These are phyloP conservation scores for Golubevia pallescens DNA, from an alignment of 1,284 basidiomycete genomes.

Conservation along the genomic window DNA sequence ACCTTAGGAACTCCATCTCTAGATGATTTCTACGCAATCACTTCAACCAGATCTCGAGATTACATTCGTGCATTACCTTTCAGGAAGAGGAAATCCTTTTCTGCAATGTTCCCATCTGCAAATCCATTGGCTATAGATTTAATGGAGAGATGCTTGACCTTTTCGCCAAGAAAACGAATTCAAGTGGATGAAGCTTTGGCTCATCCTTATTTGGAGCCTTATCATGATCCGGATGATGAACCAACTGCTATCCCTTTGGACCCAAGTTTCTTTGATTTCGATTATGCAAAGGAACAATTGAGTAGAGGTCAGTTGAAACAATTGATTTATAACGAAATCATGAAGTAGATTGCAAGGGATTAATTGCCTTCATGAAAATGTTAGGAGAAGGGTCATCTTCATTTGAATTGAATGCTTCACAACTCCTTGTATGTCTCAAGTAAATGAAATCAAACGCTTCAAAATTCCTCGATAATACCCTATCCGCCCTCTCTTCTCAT, in stretches of 20 bases:
- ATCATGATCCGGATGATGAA: slow-evolving; percentile 47
- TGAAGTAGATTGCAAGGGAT: neutral
- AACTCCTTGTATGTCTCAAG: too few relatives aligned
- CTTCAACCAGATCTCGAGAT: slow-evolving; percentile 81
- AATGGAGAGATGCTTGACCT: slow-evolving; percentile 78
- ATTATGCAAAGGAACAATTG: slow-evolving; percentile 68
- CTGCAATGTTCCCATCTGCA: slow-evolving; percentile 77
- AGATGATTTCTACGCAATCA: slow-evolving; percentile 74
- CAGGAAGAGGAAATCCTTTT: slow-evolving; percentile 81
- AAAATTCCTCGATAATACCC: too few relatives aligned
- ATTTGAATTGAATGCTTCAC: too few relatives aligned
- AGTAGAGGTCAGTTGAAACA: slow-evolving; percentile 64
- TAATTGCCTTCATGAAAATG: too few relatives aligned
- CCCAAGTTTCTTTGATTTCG: slow-evolving; percentile 88
- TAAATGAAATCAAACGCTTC: too few relatives aligned
- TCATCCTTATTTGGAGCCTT: slow-evolving; percentile 34
- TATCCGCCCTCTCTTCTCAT: too few relatives aligned
- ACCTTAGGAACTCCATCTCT: slow-evolving; percentile 71
- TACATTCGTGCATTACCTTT: slow-evolving; percentile 93
- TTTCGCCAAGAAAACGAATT: slow-evolving; percentile 40
- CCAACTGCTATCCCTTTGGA: slow-evolving; percentile 77
- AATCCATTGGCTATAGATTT: slow-evolving; percentile 88
- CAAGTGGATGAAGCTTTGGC: slow-evolving; percentile 45
- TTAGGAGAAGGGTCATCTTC: too few relatives aligned
- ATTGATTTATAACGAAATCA: slow-evolving; percentile 55